Evolutionary conservation across 129 eudicot species (phyloP), one percentile per base, ranked within the genome.

Genomic region (Artemisia argyi): DNA sequence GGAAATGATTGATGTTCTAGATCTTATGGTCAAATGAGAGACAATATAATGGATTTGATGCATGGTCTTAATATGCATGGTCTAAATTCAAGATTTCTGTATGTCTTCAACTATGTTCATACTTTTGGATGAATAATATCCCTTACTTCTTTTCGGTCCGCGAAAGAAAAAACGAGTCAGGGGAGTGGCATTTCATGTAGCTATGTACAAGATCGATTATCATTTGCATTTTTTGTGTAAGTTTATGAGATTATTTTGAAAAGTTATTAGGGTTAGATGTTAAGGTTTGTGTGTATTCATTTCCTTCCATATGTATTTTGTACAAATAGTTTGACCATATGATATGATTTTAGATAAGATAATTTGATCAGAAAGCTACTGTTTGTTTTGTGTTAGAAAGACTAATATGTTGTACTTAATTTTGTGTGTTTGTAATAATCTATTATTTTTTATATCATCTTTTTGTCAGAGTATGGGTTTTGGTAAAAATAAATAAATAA

Each of bases 271-370:
- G 73, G 32, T 26, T 70, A 66, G 67, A 75, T 56, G 20, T 75
- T 75, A 58, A 77, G 44, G 63, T 71, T 70, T 77, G 59, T 77
- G 66, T 62, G 76, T 64, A 62, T 70, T 69, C 1, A 42, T 77
- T 60, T 77, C 62, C 65, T 61, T 51, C 18, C 26, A 46, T 44
- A 16, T 47, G 76, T 72, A 28, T 60, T 72, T 16, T 73, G 70
- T 73, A 63, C 78, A 73, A 73, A 73, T 73, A 49, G 61, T 48
- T 73, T n/a, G 12, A 63, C 57, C 71, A 48, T 69, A 70, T 70
- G 58, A 39, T 70, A 54, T 77, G 26, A 70, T 70, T 77, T n/a
- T 77, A 77, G 81, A 65, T 39, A 59, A 61, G 15, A 47, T 68
- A 69, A 19, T 76, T 68, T 35, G 49, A 39, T 53, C 24, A 48